A percentile compares a stretch with the other conserved stretches of the same genome.
These are phyloP conservation scores for Populus alba DNA, from an alignment of 345 rosid genomes.

Conservation along the genomic window DNA sequence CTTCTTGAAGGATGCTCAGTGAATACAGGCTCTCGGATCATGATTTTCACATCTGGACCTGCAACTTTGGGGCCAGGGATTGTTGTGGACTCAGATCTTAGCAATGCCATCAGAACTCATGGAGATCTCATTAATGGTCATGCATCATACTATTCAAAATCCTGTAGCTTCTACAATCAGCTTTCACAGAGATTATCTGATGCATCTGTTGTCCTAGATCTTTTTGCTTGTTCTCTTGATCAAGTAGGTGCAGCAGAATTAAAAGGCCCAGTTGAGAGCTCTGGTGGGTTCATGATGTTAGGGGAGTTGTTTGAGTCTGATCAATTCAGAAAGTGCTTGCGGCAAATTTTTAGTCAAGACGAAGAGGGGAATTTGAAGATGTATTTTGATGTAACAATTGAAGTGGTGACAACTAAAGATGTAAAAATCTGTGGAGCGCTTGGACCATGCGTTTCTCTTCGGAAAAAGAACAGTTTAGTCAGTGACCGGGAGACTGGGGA, in stretches of 20 bases:
- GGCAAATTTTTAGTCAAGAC: slow-evolving; percentile 67
- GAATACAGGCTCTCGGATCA: slow-evolving; percentile 69
- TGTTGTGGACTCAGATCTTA: slow-evolving; percentile 57
- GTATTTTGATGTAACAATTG: slow-evolving; percentile 85
- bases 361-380: slow-evolving; percentile 66
- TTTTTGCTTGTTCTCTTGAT: slow-evolving; percentile 94
- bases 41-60: slow-evolving; percentile 95
- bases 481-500: slow-evolving; percentile 71
- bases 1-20: slow-evolving; percentile 68
- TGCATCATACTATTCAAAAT: slow-evolving; percentile 52
- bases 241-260: slow-evolving; percentile 89
- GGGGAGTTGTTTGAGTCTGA: slow-evolving; percentile 81
- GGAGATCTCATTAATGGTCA: slow-evolving; percentile 68
- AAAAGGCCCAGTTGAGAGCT: slow-evolving; percentile 69
- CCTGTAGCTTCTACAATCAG: slow-evolving; percentile 59
- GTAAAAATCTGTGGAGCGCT: slow-evolving; percentile 80
- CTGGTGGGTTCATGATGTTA: slow-evolving; percentile 85
- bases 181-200: slow-evolving; percentile 60
- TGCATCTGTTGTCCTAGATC: slow-evolving; percentile 68
- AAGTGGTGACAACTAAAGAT: slow-evolving; percentile 80
- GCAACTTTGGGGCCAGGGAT: slow-evolving; percentile 90
- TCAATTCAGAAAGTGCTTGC: slow-evolving; percentile 72
- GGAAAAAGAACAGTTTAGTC: slow-evolving; percentile 58
- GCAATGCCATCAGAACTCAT: slow-evolving; percentile 73
- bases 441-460: slow-evolving; percentile 86